Conservation (phyloP, 2,329 filamentous ascomycete species). For the Ceratocystis cacaofunesta region DNA sequence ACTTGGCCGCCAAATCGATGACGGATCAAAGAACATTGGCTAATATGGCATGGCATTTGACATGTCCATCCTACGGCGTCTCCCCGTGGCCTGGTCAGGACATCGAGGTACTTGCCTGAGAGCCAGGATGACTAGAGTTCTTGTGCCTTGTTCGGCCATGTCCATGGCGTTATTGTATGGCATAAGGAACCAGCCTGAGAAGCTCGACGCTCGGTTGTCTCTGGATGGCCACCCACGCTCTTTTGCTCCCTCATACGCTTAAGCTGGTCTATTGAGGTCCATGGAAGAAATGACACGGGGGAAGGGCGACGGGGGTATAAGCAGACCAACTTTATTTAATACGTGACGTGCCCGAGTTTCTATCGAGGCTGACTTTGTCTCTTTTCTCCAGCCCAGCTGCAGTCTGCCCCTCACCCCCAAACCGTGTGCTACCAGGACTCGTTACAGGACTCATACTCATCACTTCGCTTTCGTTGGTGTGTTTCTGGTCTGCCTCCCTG, state of each 20-base stretch:
- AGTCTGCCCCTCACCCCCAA: neutral
- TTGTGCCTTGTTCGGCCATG: neutral
- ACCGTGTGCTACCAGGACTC: neutral
- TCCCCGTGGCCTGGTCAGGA: neutral
- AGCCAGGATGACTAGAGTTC: neutral
- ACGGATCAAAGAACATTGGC: neutral
- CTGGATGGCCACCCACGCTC: neutral
- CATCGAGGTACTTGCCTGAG: neutral
- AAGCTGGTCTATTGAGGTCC: neutral
- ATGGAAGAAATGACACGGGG: neutral
- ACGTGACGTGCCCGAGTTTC: neutral
- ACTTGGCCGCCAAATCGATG: neutral
- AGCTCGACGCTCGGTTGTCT: neutral
- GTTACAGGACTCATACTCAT: no score
- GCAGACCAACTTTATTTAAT: neutral
- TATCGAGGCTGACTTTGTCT: neutral
- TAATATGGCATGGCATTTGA: neutral
- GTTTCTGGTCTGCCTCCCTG: no score
- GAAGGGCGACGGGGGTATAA: neutral
- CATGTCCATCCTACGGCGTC: neutral
- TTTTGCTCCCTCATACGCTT: neutral
- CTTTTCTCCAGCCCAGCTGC: neutral
- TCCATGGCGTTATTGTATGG: neutral
- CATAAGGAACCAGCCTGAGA: neutral
- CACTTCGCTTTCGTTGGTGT: no score